Base-by-base conservation (phyloP, 2,329 filamentous ascomycete genomes). In the Epichloe sp. region DNA sequence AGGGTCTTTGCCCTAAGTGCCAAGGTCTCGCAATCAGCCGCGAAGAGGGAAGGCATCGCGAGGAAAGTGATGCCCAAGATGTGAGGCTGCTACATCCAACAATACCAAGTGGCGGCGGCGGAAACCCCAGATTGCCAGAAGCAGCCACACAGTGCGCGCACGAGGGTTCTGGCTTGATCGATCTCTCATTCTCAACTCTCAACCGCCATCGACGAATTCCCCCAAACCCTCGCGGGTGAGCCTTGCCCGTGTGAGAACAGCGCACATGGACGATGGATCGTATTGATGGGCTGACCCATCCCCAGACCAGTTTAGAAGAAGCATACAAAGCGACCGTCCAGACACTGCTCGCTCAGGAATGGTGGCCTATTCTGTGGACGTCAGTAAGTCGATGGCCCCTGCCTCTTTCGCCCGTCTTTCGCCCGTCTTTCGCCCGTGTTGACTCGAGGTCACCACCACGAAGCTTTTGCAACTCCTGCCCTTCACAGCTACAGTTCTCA, bases 401-500 rank as follows among this genome's bases (percentile, higher is more conserved):
- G 19, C 19, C 19, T n/a, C n/a, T n/a, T n/a, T n/a, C n/a, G 19
- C 19, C 19, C 19, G 19, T 19, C 21, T 31, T 4, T 31, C 6
- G 19, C 19, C 3, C 19, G 19, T 5, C 5, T 26, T 10, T 17
- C 19, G 5, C 36, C 5, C 36, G 36, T 38, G 6, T 38, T 43
- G 19, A 23, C 41, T 43, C 19, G 21, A 12, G 3, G 19, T 19
- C 17, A 17, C 34, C 23, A 48, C 15, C 19, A 63, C 58, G 57
- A 48, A 53, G 48, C 35, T 54, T 17, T 35, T 59, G n/a, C 48
- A 42, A 26, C 6, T 53, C 12, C 47, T 59, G 19, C 38, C 57
- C 26, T 55, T 63, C 45, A 51, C 54, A 7, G 50, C 49, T 14
- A 53, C 49, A 31, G 58, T 52, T 14, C 48, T 60, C 31, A 61